phyloP scores from a whole-genome alignment of 2,329 filamentous ascomycete species.

The Acephala macrosclerotiorum region DNA sequence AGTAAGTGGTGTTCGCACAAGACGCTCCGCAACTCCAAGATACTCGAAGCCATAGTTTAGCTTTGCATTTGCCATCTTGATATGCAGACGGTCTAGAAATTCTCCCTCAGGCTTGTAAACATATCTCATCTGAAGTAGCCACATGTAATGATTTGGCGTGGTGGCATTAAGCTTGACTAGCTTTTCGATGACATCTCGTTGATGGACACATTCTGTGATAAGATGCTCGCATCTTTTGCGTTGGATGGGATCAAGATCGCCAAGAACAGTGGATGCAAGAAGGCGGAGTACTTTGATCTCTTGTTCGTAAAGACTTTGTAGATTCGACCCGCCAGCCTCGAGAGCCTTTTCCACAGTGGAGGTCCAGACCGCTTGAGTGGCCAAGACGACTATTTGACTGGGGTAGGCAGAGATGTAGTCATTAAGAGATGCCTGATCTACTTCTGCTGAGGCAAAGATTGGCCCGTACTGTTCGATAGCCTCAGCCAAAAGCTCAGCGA shows the following conservation, averaged over 20 bases:
- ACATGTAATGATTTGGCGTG: slow-evolving; percentile 82
- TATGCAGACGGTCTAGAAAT: slow-evolving; percentile 79
- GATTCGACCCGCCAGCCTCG: slow-evolving; percentile 70
- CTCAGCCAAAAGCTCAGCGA: slow-evolving; percentile 89
- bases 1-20: slow-evolving; percentile 95
- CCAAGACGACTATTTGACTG: slow-evolving; percentile 94
- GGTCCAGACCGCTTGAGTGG: slow-evolving; percentile 94
- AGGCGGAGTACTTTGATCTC: slow-evolving; percentile 86
- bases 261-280: slow-evolving; percentile 87
- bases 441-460: slow-evolving; percentile 74
- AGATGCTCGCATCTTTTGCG: slow-evolving; percentile 98
- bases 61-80: slow-evolving; percentile 96
- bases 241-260: slow-evolving; percentile 84
- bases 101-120: slow-evolving; percentile 86
- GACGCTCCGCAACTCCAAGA: slow-evolving; percentile 91
- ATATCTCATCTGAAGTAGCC: slow-evolving; percentile 97
- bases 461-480: slow-evolving; percentile 83
- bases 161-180: slow-evolving; percentile 78
- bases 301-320: slow-evolving; percentile 77
- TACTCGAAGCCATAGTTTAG: slow-evolving; percentile 99
- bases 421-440: slow-evolving; percentile 75
- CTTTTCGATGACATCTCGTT: slow-evolving; percentile 91
- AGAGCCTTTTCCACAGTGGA: slow-evolving; percentile 83
- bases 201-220: slow-evolving; percentile 98
- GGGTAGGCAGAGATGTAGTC: slow-evolving; percentile 86